Evolutionary conservation across 2,329 filamentous ascomycete genomes (phyloP).

Genomic region (Blastomyces parvus): DNA sequence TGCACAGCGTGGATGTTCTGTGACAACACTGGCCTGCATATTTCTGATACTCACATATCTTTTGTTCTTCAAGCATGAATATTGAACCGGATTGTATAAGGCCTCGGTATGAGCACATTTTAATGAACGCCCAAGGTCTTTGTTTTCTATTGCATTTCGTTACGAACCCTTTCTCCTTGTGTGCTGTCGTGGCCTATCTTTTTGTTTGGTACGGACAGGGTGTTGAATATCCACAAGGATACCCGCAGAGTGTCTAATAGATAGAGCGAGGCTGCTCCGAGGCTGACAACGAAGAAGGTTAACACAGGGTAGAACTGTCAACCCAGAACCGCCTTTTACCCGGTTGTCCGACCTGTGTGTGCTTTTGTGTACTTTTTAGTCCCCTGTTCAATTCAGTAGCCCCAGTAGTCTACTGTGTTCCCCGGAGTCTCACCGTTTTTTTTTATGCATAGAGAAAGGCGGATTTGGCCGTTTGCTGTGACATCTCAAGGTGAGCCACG

Average conservation of each 20-base stretch:
- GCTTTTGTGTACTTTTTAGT: slow-evolving; percentile 2
- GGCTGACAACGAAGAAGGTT: not conserved
- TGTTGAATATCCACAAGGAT: not conserved
- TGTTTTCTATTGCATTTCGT: not conserved
- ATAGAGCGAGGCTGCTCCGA: not conserved
- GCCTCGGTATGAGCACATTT: not conserved
- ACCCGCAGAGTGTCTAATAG: not conserved
- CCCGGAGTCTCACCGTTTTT: slow-evolving; percentile 6
- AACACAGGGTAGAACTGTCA: not conserved
- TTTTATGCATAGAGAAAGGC: slow-evolving; percentile 6
- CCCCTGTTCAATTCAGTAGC: not conserved
- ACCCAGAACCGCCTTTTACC: not conserved
- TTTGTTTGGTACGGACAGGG: not conserved
- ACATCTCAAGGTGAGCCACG: slow-evolving; percentile 6
- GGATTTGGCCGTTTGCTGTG: slow-evolving; percentile 5
- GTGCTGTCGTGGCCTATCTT: not conserved
- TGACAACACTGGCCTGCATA: not conserved
- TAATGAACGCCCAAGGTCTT: not conserved
- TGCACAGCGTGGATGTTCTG: not conserved
- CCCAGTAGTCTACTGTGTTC: slow-evolving; percentile 1
- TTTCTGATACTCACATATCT: not conserved
- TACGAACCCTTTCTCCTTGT: not conserved
- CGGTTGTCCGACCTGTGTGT: not conserved
- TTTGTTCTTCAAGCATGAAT: not conserved
- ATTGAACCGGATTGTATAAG: not conserved